Conservation (phyloP, 2,329 filamentous ascomycete species). For the Fusarium nygamai region DNA sequence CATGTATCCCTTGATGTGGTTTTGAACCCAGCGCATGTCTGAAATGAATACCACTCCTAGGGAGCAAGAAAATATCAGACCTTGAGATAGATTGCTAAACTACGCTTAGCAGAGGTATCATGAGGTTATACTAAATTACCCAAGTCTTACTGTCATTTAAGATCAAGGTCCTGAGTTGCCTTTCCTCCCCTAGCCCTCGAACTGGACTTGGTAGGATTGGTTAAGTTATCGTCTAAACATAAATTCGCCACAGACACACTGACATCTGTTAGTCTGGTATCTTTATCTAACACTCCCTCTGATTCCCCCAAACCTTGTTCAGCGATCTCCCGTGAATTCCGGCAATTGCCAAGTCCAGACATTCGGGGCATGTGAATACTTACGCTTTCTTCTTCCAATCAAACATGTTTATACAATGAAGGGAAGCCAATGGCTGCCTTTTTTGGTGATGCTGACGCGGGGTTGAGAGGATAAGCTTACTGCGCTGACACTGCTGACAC, state of each 20-base stretch:
- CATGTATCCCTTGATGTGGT: background rate
- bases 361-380: background rate
- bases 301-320: no score
- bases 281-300: accelerated
- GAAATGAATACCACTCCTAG: accelerated
- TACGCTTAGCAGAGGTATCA: no score
- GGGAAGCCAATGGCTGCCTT: background rate
- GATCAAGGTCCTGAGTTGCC: background rate
- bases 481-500: background rate
- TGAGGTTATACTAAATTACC: accelerated
- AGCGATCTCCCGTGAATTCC: no score
- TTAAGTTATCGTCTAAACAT: accelerated
- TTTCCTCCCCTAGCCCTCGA: background rate
- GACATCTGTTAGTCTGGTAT: accelerated
- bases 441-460: background rate
- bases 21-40: background rate
- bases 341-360: background rate
- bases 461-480: background rate
- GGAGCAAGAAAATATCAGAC: no score
- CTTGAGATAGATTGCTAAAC: background rate
- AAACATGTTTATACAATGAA: no score
- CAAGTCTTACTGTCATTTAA: background rate
- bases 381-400: no score
- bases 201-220: accelerated
- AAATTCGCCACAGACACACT: accelerated